Percentiles rank a stretch among this genome's conserved stretches.
phyloP scores from a whole-genome alignment of 2,329 filamentous ascomycete genomes.

The Ophiostoma fasciatum region DNA sequence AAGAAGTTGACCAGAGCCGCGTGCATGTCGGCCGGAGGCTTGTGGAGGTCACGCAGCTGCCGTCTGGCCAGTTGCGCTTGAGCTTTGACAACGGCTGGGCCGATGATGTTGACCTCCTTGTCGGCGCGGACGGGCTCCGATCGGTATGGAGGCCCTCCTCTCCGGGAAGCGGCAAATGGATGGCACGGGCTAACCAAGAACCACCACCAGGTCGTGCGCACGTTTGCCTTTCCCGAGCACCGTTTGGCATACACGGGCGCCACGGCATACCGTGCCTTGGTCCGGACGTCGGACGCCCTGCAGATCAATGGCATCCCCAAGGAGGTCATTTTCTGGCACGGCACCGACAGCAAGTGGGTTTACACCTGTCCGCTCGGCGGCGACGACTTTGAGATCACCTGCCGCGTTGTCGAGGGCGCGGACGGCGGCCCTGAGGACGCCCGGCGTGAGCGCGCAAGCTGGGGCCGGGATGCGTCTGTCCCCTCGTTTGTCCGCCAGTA shows the following conservation, averaged over 20 bases:
- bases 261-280: constrained; percentile 1
- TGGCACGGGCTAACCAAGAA: no score
- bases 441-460: constrained; percentile 15
- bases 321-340: constrained; percentile 6
- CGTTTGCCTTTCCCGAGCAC: neutral
- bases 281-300: constrained; percentile 1
- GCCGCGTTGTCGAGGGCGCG: constrained; percentile 8
- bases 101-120: constrained; percentile 29
- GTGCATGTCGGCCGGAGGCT: constrained; percentile 32
- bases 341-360: constrained; percentile 13
- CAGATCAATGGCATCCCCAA: constrained; percentile 3
- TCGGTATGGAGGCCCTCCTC: constrained; percentile 15
- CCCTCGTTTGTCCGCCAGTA: constrained; percentile 10
- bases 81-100: constrained; percentile 27
- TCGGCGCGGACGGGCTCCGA: constrained; percentile 37
- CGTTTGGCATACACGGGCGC: constrained; percentile 1
- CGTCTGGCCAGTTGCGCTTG: constrained; percentile 24
- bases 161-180: no score
- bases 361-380: constrained; percentile 19
- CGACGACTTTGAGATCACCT: constrained; percentile 19
- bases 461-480: constrained; percentile 13
- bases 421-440: constrained; percentile 6
- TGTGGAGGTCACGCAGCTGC: constrained; percentile 22
- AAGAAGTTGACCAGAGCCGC: constrained; percentile 25
- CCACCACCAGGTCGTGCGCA: neutral